A percentile compares a stretch with the other conserved stretches of the same genome.
These are phyloP conservation scores for Picea abies DNA, from an alignment of 83 land plant species.

Conservation along the genomic window DNA sequence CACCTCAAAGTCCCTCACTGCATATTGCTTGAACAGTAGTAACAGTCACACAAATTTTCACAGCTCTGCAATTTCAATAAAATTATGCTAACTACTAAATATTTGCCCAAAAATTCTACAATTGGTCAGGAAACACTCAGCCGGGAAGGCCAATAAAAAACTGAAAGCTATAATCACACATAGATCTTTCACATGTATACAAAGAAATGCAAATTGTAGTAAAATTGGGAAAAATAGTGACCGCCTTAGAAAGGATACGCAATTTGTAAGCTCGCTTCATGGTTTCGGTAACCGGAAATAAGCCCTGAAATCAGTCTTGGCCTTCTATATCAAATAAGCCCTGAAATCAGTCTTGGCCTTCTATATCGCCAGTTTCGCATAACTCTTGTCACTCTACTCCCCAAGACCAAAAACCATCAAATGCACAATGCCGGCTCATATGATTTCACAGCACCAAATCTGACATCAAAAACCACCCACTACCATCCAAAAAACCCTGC, in stretches of 20 bases:
- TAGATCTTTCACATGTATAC: background rate
- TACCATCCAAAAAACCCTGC: background rate
- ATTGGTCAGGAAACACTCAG: background rate
- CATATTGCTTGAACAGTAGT: background rate
- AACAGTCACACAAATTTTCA: background rate
- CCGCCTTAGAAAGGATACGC: background rate
- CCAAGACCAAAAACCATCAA: background rate
- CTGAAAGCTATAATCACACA: background rate
- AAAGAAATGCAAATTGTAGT: too few relatives aligned
- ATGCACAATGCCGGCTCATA: background rate
- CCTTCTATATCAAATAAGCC: too few relatives aligned
- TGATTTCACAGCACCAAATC: background rate
- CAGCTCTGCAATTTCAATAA: background rate
- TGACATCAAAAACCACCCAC: background rate
- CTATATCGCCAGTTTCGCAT: conserved; percentile 11
- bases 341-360: background rate
- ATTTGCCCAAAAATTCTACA: background rate
- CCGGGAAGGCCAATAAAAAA: background rate
- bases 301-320: too few relatives aligned
- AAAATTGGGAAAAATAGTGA: too few relatives aligned
- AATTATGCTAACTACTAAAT: background rate
- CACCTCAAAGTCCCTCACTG: background rate
- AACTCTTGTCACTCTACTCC: background rate
- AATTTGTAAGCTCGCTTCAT: conserved; percentile 19
- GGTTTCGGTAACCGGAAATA: background rate